Conservation (phyloP, 768 basidiomycete species). For the Rubroboletus satanas region DNA sequence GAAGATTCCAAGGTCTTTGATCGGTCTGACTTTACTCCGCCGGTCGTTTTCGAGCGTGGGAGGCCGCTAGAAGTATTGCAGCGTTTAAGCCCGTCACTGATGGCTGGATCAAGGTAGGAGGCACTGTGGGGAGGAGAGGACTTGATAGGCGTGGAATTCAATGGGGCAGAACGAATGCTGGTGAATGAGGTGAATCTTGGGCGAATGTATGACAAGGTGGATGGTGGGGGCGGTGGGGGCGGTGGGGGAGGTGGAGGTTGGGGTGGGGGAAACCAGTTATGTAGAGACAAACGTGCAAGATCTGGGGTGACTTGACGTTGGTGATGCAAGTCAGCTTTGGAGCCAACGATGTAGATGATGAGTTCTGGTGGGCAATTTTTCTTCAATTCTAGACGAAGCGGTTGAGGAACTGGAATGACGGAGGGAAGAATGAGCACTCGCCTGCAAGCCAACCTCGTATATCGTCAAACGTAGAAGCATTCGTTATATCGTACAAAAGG, state of each 20-base stretch:
- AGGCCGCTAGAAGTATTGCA: constrained; percentile 47
- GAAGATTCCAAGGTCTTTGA: constrained; percentile 39
- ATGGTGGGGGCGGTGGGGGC: constrained; percentile 49
- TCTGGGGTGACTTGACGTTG: constrained; percentile 77
- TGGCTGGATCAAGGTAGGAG: constrained; percentile 60
- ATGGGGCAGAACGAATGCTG: constrained; percentile 59
- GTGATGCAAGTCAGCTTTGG: constrained; percentile 78
- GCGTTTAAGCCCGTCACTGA: constrained; percentile 50
- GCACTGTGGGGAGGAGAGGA: constrained; percentile 54
- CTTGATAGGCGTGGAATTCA: constrained; percentile 41
- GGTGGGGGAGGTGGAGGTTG: constrained; percentile 62
- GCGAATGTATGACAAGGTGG: constrained; percentile 35
- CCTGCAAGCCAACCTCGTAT: constrained; percentile 91
- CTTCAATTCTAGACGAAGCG: constrained; percentile 62
- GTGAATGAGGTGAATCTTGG: constrained; percentile 38
- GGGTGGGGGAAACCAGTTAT: constrained; percentile 86
- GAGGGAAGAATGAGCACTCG: constrained; percentile 29
- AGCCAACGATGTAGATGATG: constrained; percentile 92
- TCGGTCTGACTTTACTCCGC: constrained; percentile 30
- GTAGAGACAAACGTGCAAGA: constrained; percentile 76
- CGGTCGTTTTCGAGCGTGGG: constrained; percentile 49
- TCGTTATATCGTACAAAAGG: constrained; percentile 93
- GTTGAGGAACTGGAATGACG: background rate
- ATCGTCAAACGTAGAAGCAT: constrained; percentile 82
- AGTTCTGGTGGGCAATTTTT: constrained; percentile 86